Evolutionary conservation across 192 early-diverging fungal genomes (phyloP).

Genomic region (Radiomyces spectabilis): DNA sequence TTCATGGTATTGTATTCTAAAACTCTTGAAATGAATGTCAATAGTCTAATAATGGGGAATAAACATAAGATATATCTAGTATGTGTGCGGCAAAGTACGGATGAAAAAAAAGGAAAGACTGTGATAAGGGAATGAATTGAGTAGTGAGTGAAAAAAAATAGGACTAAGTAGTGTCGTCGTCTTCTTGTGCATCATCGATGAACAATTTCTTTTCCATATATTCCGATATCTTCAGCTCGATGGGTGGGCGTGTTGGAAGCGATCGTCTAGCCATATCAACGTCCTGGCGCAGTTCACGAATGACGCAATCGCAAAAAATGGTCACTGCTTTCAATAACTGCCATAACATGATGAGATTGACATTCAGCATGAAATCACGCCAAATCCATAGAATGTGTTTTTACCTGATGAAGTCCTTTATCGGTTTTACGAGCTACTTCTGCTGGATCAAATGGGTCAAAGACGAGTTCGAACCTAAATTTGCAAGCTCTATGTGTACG

Average conservation of each 20-base stretch:
- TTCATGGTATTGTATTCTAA: too few relatives aligned
- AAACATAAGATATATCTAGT: too few relatives aligned
- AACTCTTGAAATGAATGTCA: too few relatives aligned
- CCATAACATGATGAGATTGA: background rate
- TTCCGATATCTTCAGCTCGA: background rate
- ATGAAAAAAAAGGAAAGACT: too few relatives aligned
- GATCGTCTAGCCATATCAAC: constrained; percentile 3
- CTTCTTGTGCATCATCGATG: background rate
- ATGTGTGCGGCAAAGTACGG: too few relatives aligned
- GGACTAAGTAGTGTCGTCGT: background rate
- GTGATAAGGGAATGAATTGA: too few relatives aligned
- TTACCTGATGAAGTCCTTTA: constrained; percentile 32
- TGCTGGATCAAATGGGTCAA: constrained; percentile 37
- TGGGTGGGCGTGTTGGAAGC: background rate
- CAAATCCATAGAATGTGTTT: too few relatives aligned
- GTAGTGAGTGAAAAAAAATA: too few relatives aligned
- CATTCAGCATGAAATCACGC: background rate
- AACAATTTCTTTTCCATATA: constrained; percentile 2
- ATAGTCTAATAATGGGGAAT: too few relatives aligned
- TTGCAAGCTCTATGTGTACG: constrained; percentile 41
- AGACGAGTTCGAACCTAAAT: constrained; percentile 43
- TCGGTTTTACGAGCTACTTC: constrained; percentile 42
- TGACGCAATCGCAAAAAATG: constrained; percentile 18
- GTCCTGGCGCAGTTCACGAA: constrained; percentile 10
- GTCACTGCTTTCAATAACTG: constrained; percentile 5